Conservation (phyloP, 176 grass and related monocot species). For the Juncus effusus region DNA sequence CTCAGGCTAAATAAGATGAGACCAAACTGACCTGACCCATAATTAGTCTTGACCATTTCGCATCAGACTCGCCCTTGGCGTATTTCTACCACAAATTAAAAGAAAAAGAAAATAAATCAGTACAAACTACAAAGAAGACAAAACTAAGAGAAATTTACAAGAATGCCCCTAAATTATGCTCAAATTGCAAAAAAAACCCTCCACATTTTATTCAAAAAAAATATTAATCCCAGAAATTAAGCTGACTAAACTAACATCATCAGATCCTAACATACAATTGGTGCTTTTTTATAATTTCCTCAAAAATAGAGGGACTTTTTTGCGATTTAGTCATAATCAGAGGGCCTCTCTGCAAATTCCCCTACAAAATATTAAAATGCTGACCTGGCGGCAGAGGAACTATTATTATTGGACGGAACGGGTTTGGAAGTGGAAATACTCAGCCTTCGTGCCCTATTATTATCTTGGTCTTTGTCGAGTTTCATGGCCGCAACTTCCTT, state of each 20-base stretch:
- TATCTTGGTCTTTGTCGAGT: constrained; percentile 81
- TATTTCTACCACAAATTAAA: constrained; percentile 13
- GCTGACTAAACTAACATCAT: no score
- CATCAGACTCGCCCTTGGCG: constrained; percentile 24
- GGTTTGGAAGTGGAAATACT: constrained; percentile 37
- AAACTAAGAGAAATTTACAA: no score
- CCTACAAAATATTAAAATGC: constrained; percentile 26
- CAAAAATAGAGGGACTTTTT: no score
- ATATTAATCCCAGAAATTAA: no score
- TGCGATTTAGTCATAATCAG: no score
- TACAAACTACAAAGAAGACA: not conserved
- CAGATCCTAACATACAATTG: no score
- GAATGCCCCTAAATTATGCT: no score
- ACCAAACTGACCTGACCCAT: not conserved
- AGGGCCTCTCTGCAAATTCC: no score
- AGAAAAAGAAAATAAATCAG: constrained; percentile 1
- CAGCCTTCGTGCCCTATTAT: constrained; percentile 53
- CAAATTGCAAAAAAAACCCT: no score
- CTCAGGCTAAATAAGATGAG: constrained; percentile 4
- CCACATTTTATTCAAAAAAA: no score
- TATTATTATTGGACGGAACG: constrained; percentile 31
- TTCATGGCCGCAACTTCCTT: constrained; percentile 71
- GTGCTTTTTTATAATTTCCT: no score
- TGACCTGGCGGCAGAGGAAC: constrained; percentile 42
- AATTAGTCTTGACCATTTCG: constrained; percentile 26